Percentiles rank a stretch among this genome's conserved stretches.
Evolutionary conservation across 2,329 filamentous ascomycete species (phyloP).

Genomic region (Seiridium unicorne): DNA sequence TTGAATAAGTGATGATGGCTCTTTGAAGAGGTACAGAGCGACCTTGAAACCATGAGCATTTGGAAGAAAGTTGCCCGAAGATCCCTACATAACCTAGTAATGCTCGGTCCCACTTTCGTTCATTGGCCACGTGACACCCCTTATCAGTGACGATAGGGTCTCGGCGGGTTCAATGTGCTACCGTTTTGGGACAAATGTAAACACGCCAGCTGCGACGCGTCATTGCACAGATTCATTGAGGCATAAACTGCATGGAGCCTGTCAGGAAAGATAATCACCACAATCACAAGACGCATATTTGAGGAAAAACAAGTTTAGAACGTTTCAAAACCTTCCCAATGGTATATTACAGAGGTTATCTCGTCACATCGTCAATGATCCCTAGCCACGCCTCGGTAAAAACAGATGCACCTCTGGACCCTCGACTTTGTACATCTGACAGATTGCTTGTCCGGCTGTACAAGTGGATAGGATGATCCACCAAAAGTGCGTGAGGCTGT

Average conservation of each 20-base stretch:
- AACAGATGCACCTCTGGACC: conserved; percentile 11
- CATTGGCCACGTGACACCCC: conserved; percentile 18
- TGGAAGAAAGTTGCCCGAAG: no score
- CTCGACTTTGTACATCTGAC: conserved; percentile 23
- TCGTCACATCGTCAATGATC: conserved; percentile 29
- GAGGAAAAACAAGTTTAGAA: conserved; percentile 8
- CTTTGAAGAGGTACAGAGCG: no score
- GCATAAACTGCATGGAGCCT: no score
- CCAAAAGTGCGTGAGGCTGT: background rate
- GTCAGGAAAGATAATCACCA: no score
- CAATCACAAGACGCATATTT: background rate
- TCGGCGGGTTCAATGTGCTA: conserved; percentile 5
- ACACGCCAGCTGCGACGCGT: conserved; percentile 11
- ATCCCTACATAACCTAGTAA: no score
- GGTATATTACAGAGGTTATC: conserved; percentile 35
- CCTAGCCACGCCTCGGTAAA: conserved; percentile 7
- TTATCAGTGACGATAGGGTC: conserved; percentile 19
- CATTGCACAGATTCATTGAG: background rate
- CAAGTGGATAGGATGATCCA: conserved; percentile 3
- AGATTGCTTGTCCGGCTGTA: conserved; percentile 6
- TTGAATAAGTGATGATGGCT: no score
- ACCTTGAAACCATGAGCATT: no score
- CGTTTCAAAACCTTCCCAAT: conserved; percentile 14
- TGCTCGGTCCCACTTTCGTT: background rate
- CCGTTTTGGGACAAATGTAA: conserved; percentile 21